Evolutionary conservation across 139 green algal genomes (phyloP).

Genomic region (Pleodorina starrii): DNA sequence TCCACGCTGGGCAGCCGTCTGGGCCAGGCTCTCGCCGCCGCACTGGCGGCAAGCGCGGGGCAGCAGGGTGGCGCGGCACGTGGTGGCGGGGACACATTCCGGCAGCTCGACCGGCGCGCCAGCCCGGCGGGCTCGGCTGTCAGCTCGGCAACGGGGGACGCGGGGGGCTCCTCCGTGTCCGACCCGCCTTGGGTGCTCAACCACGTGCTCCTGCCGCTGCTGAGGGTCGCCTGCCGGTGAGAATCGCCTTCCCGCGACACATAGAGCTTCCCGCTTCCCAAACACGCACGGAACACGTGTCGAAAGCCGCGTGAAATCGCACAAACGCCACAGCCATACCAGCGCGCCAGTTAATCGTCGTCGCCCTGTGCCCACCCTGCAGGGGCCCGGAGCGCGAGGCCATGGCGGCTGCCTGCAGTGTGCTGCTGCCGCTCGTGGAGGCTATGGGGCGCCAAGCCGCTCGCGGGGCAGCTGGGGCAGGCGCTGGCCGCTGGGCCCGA

Average conservation of each 20-base stretch:
- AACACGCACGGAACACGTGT: no score
- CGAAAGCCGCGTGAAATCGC: no score
- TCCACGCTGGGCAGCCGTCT: conserved; percentile 2
- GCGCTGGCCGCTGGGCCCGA: not conserved
- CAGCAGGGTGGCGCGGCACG: not conserved
- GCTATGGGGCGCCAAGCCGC: not conserved
- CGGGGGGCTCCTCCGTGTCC: not conserved
- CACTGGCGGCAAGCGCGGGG: not conserved
- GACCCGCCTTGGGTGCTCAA: conserved; percentile 25
- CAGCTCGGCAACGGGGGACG: not conserved
- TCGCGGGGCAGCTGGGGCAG: not conserved
- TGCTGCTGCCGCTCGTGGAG: conserved; percentile 24
- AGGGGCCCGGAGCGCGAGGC: conserved; percentile 30
- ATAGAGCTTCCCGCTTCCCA: not conserved
- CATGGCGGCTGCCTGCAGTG: conserved; percentile 13
- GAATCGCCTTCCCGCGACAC: no score
- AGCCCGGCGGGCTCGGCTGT: not conserved
- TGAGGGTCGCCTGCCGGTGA: conserved; percentile 41
- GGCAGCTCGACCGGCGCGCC: not conserved
- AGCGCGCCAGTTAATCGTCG: no score
- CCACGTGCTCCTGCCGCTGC: conserved; percentile 36
- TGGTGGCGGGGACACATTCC: not conserved
- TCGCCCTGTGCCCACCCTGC: no score
- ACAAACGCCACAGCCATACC: no score
- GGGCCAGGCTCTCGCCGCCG: not conserved